Conservation (phyloP, 768 basidiomycete species). For the Boletus patriciae region DNA sequence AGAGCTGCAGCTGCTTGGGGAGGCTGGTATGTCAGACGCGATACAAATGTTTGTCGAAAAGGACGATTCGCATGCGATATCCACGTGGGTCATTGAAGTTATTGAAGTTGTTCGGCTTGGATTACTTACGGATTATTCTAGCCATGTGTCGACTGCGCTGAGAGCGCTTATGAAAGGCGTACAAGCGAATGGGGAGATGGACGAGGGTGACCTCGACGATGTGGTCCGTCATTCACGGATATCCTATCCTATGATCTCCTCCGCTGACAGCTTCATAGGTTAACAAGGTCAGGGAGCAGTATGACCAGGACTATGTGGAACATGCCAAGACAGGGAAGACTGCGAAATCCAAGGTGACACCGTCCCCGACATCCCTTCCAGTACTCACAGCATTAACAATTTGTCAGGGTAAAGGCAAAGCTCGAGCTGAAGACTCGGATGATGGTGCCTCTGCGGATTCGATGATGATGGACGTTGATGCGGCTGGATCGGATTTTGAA, state of each 20-base stretch:
- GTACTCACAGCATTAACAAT: neutral
- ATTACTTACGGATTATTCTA: conserved; percentile 26
- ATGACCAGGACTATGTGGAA: conserved; percentile 62
- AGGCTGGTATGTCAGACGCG: conserved; percentile 89
- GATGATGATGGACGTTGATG: conserved; percentile 76
- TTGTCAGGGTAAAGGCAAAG: conserved; percentile 53
- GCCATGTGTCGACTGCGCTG: conserved; percentile 64
- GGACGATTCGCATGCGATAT: conserved; percentile 92
- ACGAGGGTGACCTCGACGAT: conserved; percentile 76
- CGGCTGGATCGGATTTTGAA: conserved; percentile 50
- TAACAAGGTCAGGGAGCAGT: conserved; percentile 65
- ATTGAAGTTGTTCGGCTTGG: neutral
- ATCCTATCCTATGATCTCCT: neutral
- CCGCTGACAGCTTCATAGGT: conserved; percentile 43
- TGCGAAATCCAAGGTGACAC: conserved; percentile 46
- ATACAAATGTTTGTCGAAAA: conserved; percentile 97
- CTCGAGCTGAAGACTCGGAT: conserved; percentile 52
- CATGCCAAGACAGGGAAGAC: conserved; percentile 39
- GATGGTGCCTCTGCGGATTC: conserved; percentile 56
- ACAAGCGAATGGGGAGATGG: conserved; percentile 59
- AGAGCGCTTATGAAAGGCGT: conserved; percentile 67
- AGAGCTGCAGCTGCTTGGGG: conserved; percentile 87
- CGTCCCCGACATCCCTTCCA: neutral
- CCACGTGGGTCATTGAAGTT: conserved; percentile 52
- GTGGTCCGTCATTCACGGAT: conserved; percentile 44